These are phyloP conservation scores for Hygrophoropsis aurantiaca DNA, from an alignment of 768 basidiomycete species.

Conservation along the genomic window DNA sequence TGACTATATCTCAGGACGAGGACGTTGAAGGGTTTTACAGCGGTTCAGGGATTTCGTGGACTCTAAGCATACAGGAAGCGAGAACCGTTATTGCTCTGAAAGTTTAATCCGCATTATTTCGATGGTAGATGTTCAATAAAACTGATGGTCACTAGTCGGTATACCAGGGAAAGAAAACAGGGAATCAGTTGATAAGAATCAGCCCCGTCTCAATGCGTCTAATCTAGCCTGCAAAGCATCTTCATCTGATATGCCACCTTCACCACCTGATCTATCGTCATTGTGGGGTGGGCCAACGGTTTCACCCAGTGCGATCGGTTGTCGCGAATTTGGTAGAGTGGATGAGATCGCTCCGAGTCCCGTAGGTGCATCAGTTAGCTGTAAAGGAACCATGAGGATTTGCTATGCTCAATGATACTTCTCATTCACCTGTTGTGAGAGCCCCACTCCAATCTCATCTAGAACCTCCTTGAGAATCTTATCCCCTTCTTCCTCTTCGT, in stretches of 20 bases:
- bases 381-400: conserved; percentile 12
- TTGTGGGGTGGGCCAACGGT: conserved; percentile 32
- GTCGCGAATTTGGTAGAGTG: conserved; percentile 61
- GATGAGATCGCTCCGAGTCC: conserved; percentile 62
- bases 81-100: conserved; percentile 65
- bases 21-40: conserved; percentile 95
- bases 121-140: too few relatives aligned
- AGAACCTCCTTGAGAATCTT: conserved; percentile 94
- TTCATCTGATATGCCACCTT: conserved; percentile 65
- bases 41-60: conserved; percentile 90
- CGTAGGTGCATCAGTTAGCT: conserved; percentile 86
- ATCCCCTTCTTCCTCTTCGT: conserved; percentile 95
- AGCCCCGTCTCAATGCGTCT: conserved; percentile 82
- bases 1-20: conserved; percentile 92
- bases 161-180: too few relatives aligned
- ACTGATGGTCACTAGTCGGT: too few relatives aligned
- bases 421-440: conserved; percentile 74
- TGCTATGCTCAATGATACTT: conserved; percentile 1
- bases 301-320: conserved; percentile 86
- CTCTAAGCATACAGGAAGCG: conserved; percentile 75
- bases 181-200: conserved; percentile 12
- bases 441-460: conserved; percentile 92
- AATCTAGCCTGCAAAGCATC: conserved; percentile 92
- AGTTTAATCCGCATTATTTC: conserved; percentile 12
- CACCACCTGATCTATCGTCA: conserved; percentile 37